A percentile compares a stretch with the other conserved stretches of the same genome.
phyloP scores from a whole-genome alignment of 768 basidiomycete genomes.

The Hypsizygus marmoreus region DNA sequence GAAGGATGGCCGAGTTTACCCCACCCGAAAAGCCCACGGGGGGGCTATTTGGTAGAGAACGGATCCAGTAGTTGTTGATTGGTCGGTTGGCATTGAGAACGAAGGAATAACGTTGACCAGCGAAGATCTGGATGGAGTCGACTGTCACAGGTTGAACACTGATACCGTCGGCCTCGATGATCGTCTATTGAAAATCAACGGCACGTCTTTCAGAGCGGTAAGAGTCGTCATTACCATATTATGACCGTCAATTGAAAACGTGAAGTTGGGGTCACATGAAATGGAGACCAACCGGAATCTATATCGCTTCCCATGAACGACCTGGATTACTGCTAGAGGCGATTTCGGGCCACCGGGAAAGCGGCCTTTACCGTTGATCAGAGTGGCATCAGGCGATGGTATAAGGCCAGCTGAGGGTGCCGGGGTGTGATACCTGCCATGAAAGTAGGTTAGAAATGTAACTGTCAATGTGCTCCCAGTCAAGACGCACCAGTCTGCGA shows the following conservation, averaged over 20 bases:
- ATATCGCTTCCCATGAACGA: slow-evolving; percentile 36
- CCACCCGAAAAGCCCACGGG: slow-evolving; percentile 33
- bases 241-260: slow-evolving; percentile 29
- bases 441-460: background rate
- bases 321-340: slow-evolving; percentile 41
- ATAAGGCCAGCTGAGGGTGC: slow-evolving; percentile 5
- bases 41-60: slow-evolving; percentile 22
- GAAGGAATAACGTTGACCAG: slow-evolving; percentile 37
- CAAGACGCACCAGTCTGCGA: slow-evolving; percentile 30
- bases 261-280: slow-evolving; percentile 37
- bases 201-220: slow-evolving; percentile 8
- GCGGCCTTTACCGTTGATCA: slow-evolving; percentile 44
- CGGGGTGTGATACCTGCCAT: slow-evolving; percentile 16
- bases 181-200: slow-evolving; percentile 25
- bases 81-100: slow-evolving; percentile 38
- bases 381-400: slow-evolving; percentile 11
- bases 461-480: background rate
- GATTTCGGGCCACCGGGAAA: slow-evolving; percentile 35
- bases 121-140: slow-evolving; percentile 40
- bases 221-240: slow-evolving; percentile 31
- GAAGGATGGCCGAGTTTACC: slow-evolving; percentile 54
- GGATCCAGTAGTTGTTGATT: slow-evolving; percentile 43
- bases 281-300: slow-evolving; percentile 48
- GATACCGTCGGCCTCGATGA: slow-evolving; percentile 41
- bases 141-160: slow-evolving; percentile 31